A percentile compares a stretch with the other conserved stretches of the same genome.
These are phyloP conservation scores for Grosmannia penicillata DNA, from an alignment of 2,329 filamentous ascomycete species.

Conservation along the genomic window DNA sequence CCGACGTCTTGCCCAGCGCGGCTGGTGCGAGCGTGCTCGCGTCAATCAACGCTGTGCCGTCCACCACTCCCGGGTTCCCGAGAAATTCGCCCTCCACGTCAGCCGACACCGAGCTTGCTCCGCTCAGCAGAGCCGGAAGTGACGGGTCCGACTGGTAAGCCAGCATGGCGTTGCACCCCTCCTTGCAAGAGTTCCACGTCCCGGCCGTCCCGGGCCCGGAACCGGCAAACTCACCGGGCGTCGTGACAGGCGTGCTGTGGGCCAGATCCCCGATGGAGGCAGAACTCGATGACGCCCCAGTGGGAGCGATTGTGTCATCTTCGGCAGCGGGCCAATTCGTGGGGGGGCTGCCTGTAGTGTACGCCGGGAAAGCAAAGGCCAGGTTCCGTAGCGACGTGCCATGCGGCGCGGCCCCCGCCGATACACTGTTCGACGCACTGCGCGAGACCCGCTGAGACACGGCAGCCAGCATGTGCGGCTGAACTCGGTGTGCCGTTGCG, in stretches of 20 bases:
- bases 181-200: slow-evolving; percentile 13
- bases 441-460: neutral
- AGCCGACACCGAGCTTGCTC: slow-evolving; percentile 48
- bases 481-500: slow-evolving; percentile 29
- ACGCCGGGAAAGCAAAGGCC: no score
- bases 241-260: slow-evolving; percentile 35
- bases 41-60: slow-evolving; percentile 29
- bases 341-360: slow-evolving; percentile 2
- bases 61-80: slow-evolving; percentile 30
- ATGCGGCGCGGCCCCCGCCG: neutral
- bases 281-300: slow-evolving; percentile 35
- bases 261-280: slow-evolving; percentile 30
- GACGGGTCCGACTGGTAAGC: slow-evolving; percentile 50
- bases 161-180: slow-evolving; percentile 30
- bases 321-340: neutral
- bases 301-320: slow-evolving; percentile 19
- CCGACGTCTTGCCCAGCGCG: slow-evolving; percentile 30
- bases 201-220: slow-evolving; percentile 1
- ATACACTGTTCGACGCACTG: neutral
- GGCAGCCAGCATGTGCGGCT: slow-evolving; percentile 18
- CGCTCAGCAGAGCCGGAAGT: slow-evolving; percentile 46
- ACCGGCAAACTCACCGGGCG: slow-evolving; percentile 36
- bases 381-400: neutral
- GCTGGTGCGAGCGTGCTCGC: slow-evolving; percentile 41
- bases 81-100: slow-evolving; percentile 48